Base-by-base conservation (phyloP, 1,139 yeast genomes). In the Geotrichum fermentans region DNA sequence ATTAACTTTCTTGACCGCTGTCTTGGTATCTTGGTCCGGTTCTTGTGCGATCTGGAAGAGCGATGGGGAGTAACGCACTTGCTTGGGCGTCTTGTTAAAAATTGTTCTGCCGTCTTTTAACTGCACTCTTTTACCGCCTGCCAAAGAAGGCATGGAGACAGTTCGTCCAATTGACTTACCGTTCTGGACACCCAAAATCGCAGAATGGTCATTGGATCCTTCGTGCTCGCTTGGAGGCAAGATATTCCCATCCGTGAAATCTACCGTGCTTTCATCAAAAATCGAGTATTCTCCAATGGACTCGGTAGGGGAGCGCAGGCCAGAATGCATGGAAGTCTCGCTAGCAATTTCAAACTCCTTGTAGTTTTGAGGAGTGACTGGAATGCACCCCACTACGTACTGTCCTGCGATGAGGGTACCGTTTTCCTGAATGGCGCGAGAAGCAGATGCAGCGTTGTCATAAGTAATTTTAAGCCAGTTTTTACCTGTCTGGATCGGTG, bases 401-500 rank as follows among this genome's bases (percentile, higher is more conserved):
- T 60, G 59, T 0, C 89, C 92, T 48, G 82, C 83, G 58, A 83
- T 75, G 1, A 83, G 78, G 17, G 75, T 69, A 0, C 95, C 95
- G 61, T 86, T 87, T 59, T 89, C 96, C 56, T 82, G 82, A 39
- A 89, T 69, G 0, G 97, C 97, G 50, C 94, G 81, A 24, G 80
- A 68, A 1, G 97, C 96, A 11, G 90, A 77, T 3, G 82, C 72
- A 3, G 86, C 79, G 53, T 82, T 82, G 52, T 81, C 86, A 65
- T 80, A 92, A 0, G 97, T 89, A 47, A 92, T 66, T 61, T 88
- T 86, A 21, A 89, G 80, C 97, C 97, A 92, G 43, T 88, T 83
- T 40, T 79, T 77, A 0, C 97, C 97, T 11, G 92, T 77, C 63
- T 81, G 84, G 14, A 89, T 82, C 0, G 96, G 95, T 43, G 61